A percentile compares a stretch with the other conserved stretches of the same genome.
These are phyloP conservation scores for Talaromyces adpressus DNA, from an alignment of 495 filamentous ascomycete species.

Conservation along the genomic window DNA sequence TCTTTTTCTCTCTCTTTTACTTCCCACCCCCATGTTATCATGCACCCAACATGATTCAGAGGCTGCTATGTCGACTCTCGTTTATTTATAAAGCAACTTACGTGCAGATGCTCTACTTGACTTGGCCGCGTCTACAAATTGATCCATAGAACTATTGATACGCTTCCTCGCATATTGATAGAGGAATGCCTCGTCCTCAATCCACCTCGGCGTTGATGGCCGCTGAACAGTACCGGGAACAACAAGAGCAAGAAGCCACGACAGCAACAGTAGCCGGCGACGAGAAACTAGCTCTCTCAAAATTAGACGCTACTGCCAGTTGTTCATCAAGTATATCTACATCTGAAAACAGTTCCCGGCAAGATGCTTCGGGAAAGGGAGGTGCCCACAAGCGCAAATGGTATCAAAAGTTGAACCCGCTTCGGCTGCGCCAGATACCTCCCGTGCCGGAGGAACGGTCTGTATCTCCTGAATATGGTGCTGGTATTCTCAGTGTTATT, in stretches of 20 bases:
- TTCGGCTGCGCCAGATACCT: conserved; percentile 43
- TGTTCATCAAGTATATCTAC: background rate
- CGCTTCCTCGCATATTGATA: background rate
- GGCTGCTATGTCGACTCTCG: background rate
- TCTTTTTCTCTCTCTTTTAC: background rate
- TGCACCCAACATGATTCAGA: background rate
- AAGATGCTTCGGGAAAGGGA: background rate
- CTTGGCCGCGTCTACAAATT: background rate
- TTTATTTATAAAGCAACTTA: background rate
- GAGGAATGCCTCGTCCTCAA: background rate
- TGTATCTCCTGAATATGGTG: conserved; percentile 45
- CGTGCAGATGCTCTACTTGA: background rate
- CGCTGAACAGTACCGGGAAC: background rate
- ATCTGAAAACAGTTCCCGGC: background rate
- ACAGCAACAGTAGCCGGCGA: background rate
- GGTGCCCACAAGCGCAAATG: conserved; percentile 5
- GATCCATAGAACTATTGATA: background rate
- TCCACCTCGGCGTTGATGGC: background rate
- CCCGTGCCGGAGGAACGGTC: conserved; percentile 45
- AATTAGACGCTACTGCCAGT: background rate
- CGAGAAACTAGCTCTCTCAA: background rate
- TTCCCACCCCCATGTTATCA: background rate
- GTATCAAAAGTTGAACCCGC: conserved; percentile 48
- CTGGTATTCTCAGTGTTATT: conserved; percentile 44
- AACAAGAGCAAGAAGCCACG: background rate